Evolutionary conservation across 169 alveolate species (phyloP), one percentile per base, ranked within the genome.

Genomic region (Cryptosporidium viatorum): DNA sequence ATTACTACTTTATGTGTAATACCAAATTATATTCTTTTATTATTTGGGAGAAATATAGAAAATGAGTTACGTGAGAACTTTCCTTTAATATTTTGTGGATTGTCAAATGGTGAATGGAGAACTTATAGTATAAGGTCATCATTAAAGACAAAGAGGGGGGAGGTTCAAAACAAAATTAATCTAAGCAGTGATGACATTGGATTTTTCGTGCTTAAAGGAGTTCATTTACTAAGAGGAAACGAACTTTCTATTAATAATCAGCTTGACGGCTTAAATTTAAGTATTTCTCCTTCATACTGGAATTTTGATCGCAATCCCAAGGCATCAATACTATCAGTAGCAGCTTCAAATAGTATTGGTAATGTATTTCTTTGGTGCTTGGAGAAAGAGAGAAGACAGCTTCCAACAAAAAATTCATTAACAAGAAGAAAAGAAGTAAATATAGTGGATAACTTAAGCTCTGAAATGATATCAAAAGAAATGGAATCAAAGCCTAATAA

Each of bases 31-130:
- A n/a, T 73, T 18, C 86, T 51, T 29, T 18, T 9, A 18, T 18
- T 59, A 52, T 43, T 80, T 16, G 68, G 75, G 4, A 59, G 37
- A 33, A 51, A n/a, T 21, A 41, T 80, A 26, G 89, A 80, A 23
- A 39, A 29, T 18, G 80, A 80, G 39, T 10, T 80, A 43, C n/a
- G 43, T 23, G 65, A 60, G 7, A 62, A 37, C 12, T 80, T 80
- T 41, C 89, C 89, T 16, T 43, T 65, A 10, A 58, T 80, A 26
- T 59, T 60, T 39, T 80, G 89, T 80, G 89, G 89, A 16, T 9
- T 80, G 3, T 80, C 89, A 37, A 80, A 80, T 80, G 75, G 75
- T 26, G 89, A 80, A 43, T 80, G 89, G 89, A 80, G 89, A 67
- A 80, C 70, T n/a, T 80, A 80, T 48, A 80, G 55, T 48, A 41